Evolutionary conservation across 192 early-diverging fungal species (phyloP), one percentile per base, ranked within the genome.

Genomic region (Backusella luteola): DNA sequence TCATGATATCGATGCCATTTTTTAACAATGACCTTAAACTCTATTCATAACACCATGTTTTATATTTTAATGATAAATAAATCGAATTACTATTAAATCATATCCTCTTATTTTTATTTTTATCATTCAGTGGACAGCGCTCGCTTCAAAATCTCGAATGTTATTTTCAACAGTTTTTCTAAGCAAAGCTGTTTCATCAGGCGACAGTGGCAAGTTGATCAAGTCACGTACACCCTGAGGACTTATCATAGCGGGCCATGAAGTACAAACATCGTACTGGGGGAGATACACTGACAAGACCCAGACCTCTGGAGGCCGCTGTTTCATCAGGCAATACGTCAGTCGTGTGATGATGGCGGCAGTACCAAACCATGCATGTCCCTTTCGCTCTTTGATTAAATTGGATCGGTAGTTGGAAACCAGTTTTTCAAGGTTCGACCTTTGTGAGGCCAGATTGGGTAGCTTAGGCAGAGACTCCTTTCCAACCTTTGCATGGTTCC

Each of bases 241-340:
- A 71, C n/a, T 8, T 44, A 71, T 14, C 39, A 23, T 71, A 4
- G 42, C 70, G 9, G 70, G 70, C 70, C 70, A 71, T 32, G 70
- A 71, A 39, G 42, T 71, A 29, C 39, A 71, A 34, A 44, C 32
- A 7, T 34, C 29, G 8, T 46, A 46, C 4, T 71, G 70, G 19
- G 39, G 39, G 21, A 71, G 29, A 71, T 49, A 71, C 6, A 71
- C 70, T 0, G 70, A 71, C 4, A 71, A 26, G 8, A 71, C 70
- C 68, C 68, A 69, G 9, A 38, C 36, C 17, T 71, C 41, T 0
- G 23, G 41, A 1, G 12, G 39, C 2, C 7, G 8, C 38, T 69
- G 35, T 9, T 5, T 39, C 38, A 69, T 41, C 11, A 69, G n/a
- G 8, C 21, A 35, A n/a, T 41, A 8, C 5, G 42, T 32, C 6